Conservation (phyloP, 768 basidiomycete genomes). For the Ramaria rubella region DNA sequence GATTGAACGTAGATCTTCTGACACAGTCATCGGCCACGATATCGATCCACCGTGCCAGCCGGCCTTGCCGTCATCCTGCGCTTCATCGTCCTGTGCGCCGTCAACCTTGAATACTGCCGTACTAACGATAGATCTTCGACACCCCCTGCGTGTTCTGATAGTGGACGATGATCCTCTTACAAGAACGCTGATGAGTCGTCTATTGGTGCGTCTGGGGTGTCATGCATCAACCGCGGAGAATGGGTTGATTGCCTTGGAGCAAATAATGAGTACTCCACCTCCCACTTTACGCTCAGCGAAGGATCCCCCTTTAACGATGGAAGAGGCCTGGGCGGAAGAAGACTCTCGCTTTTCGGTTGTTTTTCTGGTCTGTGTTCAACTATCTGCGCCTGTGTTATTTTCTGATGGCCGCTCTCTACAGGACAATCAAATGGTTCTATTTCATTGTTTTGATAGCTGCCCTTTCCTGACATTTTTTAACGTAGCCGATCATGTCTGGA, state of each 20-base stretch:
- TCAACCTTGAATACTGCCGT: not conserved
- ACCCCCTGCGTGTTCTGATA: slow-evolving; percentile 58
- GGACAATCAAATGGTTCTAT: slow-evolving; percentile 2
- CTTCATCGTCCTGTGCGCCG: not conserved
- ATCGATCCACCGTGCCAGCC: not conserved
- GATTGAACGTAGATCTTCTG: not conserved
- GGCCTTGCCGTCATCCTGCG: not conserved
- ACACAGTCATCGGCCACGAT: not conserved
- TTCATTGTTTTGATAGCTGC: not conserved
- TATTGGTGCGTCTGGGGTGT: slow-evolving; percentile 74
- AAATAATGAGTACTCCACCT: slow-evolving; percentile 46
- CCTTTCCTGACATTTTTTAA: not conserved
- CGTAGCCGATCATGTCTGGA: slow-evolving; percentile 64
- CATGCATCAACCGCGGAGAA: slow-evolving; percentile 77
- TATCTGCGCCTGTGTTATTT: not conserved
- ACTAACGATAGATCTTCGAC: not conserved
- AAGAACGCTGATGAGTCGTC: slow-evolving; percentile 71
- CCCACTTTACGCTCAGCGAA: not conserved
- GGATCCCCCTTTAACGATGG: not conserved
- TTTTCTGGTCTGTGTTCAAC: not conserved
- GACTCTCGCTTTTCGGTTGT: not conserved
- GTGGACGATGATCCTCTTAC: slow-evolving; percentile 83
- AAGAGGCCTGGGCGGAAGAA: slow-evolving; percentile 3
- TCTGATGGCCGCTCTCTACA: not conserved
- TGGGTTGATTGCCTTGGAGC: slow-evolving; percentile 67